Evolutionary conservation across 768 basidiomycete species (phyloP).

Genomic region (Chlorophyllum brunneum): DNA sequence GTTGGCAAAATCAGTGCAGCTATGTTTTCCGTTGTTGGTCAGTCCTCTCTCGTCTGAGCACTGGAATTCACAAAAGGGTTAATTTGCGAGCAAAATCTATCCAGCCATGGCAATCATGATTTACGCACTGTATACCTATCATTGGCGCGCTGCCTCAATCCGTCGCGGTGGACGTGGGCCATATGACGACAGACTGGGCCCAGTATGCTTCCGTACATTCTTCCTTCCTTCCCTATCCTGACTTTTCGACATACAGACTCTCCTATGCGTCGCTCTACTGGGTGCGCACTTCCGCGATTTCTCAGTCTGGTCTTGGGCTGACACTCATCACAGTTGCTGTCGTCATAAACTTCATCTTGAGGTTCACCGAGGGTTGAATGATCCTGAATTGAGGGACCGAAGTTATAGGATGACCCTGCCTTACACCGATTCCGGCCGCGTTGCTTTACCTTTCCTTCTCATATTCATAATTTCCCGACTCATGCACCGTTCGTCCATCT

Average conservation of each 20-base stretch:
- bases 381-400: no score
- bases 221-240: conserved; percentile 4
- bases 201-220: conserved; percentile 53
- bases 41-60: conserved; percentile 11
- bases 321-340: conserved; percentile 58
- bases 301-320: conserved; percentile 4
- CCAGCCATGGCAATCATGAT: conserved; percentile 95
- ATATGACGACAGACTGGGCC: conserved; percentile 94
- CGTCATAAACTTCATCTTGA: conserved; percentile 79
- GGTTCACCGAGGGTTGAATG: conserved; percentile 51
- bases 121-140: conserved; percentile 93
- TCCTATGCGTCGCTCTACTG: conserved; percentile 79
- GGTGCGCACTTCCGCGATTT: conserved; percentile 36
- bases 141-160: conserved; percentile 94
- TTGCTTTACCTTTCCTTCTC: background rate
- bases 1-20: conserved; percentile 95
- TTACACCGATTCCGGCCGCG: background rate
- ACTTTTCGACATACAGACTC: conserved; percentile 45
- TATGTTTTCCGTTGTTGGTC: conserved; percentile 94
- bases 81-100: background rate
- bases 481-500: background rate
- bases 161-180: conserved; percentile 88
- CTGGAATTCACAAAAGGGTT: background rate
- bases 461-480: background rate
- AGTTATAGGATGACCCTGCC: background rate